Percentiles rank a stretch among this genome's conserved stretches.
Conservation (phyloP, 2,329 filamentous ascomycete species). For the Sclerotinia glacialis region DNA sequence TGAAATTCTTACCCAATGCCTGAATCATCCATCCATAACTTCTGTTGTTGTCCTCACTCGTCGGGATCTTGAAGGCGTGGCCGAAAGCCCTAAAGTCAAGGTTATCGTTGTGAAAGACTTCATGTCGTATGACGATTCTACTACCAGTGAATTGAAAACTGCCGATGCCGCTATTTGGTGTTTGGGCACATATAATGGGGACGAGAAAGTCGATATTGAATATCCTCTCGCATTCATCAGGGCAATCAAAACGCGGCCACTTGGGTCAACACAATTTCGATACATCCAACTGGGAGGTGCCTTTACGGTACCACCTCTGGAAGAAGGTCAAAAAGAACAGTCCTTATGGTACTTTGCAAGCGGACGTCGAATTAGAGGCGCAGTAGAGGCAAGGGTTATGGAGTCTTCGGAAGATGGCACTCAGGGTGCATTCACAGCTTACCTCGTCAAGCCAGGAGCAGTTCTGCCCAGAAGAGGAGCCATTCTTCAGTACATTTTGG, state of each 20-base stretch:
- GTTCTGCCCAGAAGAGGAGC: not conserved
- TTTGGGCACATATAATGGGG: slow-evolving; percentile 3
- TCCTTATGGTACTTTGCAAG: not conserved
- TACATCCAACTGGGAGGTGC: slow-evolving; percentile 3
- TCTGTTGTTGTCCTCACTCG: not conserved
- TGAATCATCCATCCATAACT: slow-evolving; percentile 4
- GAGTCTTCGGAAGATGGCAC: not conserved
- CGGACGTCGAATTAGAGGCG: slow-evolving; percentile 3
- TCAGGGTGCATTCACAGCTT: not conserved
- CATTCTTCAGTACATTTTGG: not conserved
- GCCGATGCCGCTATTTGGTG: slow-evolving; percentile 9
- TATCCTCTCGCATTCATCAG: slow-evolving; percentile 3
- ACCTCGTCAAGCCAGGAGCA: slow-evolving; percentile 8
- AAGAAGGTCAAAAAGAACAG: slow-evolving; percentile 1
- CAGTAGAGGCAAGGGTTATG: slow-evolving; percentile 4
- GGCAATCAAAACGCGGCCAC: not conserved
- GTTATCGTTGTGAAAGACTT: not conserved
- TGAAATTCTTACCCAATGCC: slow-evolving; percentile 6
- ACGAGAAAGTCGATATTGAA: not conserved
- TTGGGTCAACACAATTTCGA: not conserved
- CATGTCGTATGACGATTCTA: slow-evolving; percentile 1
- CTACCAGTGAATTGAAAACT: not conserved
- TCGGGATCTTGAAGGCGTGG: not conserved
- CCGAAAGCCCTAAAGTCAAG: slow-evolving; percentile 4
- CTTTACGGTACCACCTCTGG: slow-evolving; percentile 1